Base-by-base conservation (phyloP, 768 basidiomycete species). In the Imleria badia region DNA sequence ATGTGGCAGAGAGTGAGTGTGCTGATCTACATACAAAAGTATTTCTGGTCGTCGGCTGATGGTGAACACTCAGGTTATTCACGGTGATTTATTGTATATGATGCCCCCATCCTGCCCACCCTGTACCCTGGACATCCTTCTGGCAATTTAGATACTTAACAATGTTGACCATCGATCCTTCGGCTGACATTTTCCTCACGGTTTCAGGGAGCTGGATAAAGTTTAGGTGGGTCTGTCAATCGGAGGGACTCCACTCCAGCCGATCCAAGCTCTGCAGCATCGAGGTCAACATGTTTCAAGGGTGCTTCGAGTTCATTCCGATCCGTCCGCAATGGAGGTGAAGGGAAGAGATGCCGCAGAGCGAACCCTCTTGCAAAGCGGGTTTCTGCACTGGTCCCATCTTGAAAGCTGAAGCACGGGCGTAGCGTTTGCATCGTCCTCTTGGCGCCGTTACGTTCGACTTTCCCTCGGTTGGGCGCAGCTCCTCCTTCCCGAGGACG, bases 111-210 rank as follows among this genome's bases (percentile, higher is more conserved):
- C 56, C 52, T 66, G 58, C 0, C 30, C 50, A 51, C 60, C 56
- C 52, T 66, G 58, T 63, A 43, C 60, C 58, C 55, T 49, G 8
- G 30, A 45, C 47, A 40, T 60, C 38, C 30, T 51, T 59, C 31
- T 39, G 47, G 45, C 41, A 40, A 39, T 39, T 17, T 42, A 42
- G 33, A 54, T 50, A 26, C 43, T 23, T 48, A 20, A 55, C 48
- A 52, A 48, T 44, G 33, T 48, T 34, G 38, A 36, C 31, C 31
- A 45, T 34, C 34, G 26, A n/a, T 23, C 42, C 38, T 3, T 26
- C 15, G 22, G 41, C 44, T 49, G 55, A 45, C 44, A 38, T 14
- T 19, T 50, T 48, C 53, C 45, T 54, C 22, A 45, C 33, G 52
- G 40, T 43, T 39, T 54, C 39, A 53, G 55, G 46, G 44, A 3